Conservation (phyloP, 2,329 filamentous ascomycete genomes). For the Ramularia endophylla region DNA sequence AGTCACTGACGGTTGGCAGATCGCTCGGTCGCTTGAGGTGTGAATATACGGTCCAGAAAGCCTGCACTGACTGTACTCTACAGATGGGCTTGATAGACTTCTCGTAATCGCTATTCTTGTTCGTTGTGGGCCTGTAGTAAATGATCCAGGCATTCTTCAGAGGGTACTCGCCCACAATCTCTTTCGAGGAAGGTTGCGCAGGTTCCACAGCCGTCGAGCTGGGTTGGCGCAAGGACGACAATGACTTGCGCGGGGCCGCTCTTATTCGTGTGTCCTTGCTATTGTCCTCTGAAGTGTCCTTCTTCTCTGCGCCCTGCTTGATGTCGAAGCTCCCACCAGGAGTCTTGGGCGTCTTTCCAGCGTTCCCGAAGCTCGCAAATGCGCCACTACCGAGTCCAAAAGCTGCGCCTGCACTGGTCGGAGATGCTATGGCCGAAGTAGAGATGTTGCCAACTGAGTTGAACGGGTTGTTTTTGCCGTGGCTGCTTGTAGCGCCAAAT, state of each 20-base stretch:
- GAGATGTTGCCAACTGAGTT: constrained; percentile 66
- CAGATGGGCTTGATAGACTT: constrained; percentile 89
- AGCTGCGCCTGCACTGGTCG: constrained; percentile 68
- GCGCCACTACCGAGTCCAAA: constrained; percentile 93
- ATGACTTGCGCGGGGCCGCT: constrained; percentile 23
- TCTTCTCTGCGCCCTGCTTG: constrained; percentile 56
- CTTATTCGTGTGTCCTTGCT: constrained; percentile 20
- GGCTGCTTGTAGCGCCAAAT: constrained; percentile 64
- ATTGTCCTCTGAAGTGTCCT: constrained; percentile 46
- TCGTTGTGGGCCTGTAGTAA: constrained; percentile 95
- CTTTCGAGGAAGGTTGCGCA: constrained; percentile 26
- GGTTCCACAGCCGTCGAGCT: constrained; percentile 11
- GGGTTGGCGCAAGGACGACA: constrained; percentile 17
- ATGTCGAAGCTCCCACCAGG: constrained; percentile 71
- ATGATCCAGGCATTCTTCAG: constrained; percentile 90
- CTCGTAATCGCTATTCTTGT: constrained; percentile 97
- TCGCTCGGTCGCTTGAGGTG: constrained; percentile 85
- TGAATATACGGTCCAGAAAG: constrained; percentile 84
- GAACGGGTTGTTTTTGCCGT: constrained; percentile 74
- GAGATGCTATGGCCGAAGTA: constrained; percentile 61
- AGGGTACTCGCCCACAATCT: constrained; percentile 38
- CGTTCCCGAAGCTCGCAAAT: constrained; percentile 86
- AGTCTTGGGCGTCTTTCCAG: constrained; percentile 74
- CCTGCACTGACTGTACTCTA: constrained; percentile 73
- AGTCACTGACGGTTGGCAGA: constrained; percentile 89